Conservation (phyloP, 2,329 filamentous ascomycete genomes). For the Xenoacremonium recifei region DNA sequence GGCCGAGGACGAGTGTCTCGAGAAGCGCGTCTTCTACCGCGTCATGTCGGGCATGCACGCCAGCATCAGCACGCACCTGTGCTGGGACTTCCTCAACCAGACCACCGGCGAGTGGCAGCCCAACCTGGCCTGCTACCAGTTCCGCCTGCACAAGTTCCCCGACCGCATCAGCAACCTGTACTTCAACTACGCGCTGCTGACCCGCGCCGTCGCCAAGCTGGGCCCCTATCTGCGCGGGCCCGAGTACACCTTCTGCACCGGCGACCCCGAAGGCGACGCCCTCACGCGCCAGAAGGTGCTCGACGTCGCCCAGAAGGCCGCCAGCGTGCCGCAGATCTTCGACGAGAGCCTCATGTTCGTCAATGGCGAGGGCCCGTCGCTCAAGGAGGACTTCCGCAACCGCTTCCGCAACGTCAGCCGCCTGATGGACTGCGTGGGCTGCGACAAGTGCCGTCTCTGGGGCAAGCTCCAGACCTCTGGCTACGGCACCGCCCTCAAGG, state of each 20-base stretch:
- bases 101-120: slow-evolving; percentile 90
- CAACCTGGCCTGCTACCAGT: slow-evolving; percentile 85
- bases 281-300: slow-evolving; percentile 80
- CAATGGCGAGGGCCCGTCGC: slow-evolving; percentile 66
- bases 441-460: slow-evolving; percentile 98
- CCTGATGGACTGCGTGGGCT: slow-evolving; percentile 98
- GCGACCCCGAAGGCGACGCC: slow-evolving; percentile 75
- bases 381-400: slow-evolving; percentile 97
- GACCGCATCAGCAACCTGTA: slow-evolving; percentile 97
- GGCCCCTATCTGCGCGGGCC: slow-evolving; percentile 67
- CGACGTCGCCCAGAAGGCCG: slow-evolving; percentile 69
- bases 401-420: slow-evolving; percentile 96
- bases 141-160: slow-evolving; percentile 78
- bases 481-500: slow-evolving; percentile 91
- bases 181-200: slow-evolving; percentile 97
- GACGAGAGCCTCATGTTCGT: slow-evolving; percentile 96
- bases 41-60: slow-evolving; percentile 97
- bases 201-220: slow-evolving; percentile 87
- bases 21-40: slow-evolving; percentile 98
- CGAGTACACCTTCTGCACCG: slow-evolving; percentile 88
- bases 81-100: slow-evolving; percentile 95
- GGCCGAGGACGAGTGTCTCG: slow-evolving; percentile 86
- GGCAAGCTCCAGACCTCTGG: slow-evolving; percentile 94
- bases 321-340: slow-evolving; percentile 76
- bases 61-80: slow-evolving; percentile 93